A percentile compares a stretch with the other conserved stretches of the same genome.
Evolutionary conservation across 306 rosid genomes (phyloP).

Genomic region (Prunus mongolica): DNA sequence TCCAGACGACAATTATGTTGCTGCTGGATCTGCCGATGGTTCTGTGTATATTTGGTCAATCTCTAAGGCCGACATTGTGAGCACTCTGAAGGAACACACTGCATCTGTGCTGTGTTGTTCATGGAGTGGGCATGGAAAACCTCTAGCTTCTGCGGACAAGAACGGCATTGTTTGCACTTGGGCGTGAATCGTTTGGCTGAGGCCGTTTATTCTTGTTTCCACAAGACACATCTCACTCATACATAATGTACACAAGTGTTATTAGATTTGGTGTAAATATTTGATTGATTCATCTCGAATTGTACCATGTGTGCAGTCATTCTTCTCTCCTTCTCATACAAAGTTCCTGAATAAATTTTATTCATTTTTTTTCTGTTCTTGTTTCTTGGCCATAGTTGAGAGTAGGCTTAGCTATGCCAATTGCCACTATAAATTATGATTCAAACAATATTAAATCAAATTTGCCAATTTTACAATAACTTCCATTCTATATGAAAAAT

Average conservation of each 20-base stretch:
- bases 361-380: background rate
- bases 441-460: no score
- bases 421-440: no score
- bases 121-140: constrained; percentile 84
- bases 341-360: background rate
- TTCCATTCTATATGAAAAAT: no score
- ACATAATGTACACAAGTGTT: constrained; percentile 11
- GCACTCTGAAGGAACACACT: constrained; percentile 75
- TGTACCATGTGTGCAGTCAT: constrained; percentile 4
- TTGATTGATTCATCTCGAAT: constrained; percentile 10
- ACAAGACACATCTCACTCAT: background rate
- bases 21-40: constrained; percentile 94
- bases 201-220: background rate
- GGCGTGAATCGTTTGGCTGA: constrained; percentile 31
- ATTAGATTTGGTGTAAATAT: constrained; percentile 18
- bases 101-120: constrained; percentile 82
- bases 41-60: constrained; percentile 81
- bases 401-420: background rate
- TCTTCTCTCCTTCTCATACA: background rate
- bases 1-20: constrained; percentile 88
- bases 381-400: background rate
- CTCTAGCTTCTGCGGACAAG: constrained; percentile 90
- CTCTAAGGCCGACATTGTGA: constrained; percentile 65
- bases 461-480: no score
- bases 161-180: constrained; percentile 81